These are phyloP conservation scores for Luvunga scandens DNA, from an alignment of 345 rosid genomes.

Conservation along the genomic window DNA sequence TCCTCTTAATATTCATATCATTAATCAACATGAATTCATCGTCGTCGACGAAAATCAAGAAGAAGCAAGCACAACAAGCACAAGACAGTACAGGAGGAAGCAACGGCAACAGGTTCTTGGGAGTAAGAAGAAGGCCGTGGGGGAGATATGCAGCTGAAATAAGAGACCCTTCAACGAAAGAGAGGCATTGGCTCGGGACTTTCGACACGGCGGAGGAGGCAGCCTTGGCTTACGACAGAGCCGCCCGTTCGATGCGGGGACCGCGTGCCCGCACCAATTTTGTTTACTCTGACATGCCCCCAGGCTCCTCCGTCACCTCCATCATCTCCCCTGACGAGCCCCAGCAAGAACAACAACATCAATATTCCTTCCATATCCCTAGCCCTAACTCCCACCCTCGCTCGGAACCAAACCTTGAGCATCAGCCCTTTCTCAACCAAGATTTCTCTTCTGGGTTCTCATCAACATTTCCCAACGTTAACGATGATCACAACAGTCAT, in stretches of 20 bases:
- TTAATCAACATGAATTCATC: slow-evolving; percentile 41
- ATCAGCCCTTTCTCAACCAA: slow-evolving; percentile 19
- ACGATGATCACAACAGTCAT: too few species aligned
- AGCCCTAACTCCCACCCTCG: slow-evolving; percentile 13
- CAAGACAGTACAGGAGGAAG: slow-evolving; percentile 9
- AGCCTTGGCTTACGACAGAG: slow-evolving; percentile 78
- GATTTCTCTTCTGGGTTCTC: not conserved
- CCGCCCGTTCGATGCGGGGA: slow-evolving; percentile 82
- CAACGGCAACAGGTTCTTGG: slow-evolving; percentile 44
- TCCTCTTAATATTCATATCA: not conserved
- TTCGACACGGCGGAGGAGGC: slow-evolving; percentile 87
- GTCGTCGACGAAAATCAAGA: slow-evolving; percentile 56
- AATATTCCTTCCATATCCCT: slow-evolving; percentile 15
- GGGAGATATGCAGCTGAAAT: slow-evolving; percentile 87
- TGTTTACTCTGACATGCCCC: slow-evolving; percentile 76
- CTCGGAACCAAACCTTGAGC: slow-evolving; percentile 16
- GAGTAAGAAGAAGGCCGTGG: slow-evolving; percentile 86
- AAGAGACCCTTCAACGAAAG: slow-evolving; percentile 77
- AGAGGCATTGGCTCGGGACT: slow-evolving; percentile 87
- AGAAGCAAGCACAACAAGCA: slow-evolving; percentile 32
- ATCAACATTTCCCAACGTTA: too few species aligned
- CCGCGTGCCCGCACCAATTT: slow-evolving; percentile 75
- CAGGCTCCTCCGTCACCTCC: slow-evolving; percentile 73
- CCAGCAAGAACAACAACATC: slow-evolving; percentile 10
- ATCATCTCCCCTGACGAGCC: slow-evolving; percentile 65